These are phyloP conservation scores for Sphaceloma murrayae DNA, from an alignment of 2,329 filamentous ascomycete species.

Conservation along the genomic window DNA sequence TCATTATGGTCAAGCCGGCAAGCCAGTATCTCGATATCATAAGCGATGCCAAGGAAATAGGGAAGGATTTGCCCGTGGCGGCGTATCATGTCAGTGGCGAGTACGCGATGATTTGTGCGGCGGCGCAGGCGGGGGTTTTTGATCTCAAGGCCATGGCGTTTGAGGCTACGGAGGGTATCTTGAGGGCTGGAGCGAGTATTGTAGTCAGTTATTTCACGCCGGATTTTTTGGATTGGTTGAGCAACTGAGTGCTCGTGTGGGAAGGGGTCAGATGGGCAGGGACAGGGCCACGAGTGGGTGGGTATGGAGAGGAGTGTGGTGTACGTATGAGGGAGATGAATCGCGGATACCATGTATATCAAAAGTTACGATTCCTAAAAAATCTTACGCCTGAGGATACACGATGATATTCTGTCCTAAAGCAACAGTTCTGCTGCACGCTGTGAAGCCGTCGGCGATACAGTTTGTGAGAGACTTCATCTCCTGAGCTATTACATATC, in stretches of 20 bases:
- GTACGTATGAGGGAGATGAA: neutral
- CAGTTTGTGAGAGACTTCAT: too few relatives aligned
- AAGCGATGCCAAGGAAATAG: slow-evolving; percentile 89
- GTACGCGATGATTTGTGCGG: slow-evolving; percentile 96
- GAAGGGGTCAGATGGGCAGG: neutral
- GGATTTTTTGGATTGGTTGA: slow-evolving; percentile 57
- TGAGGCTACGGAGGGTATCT: slow-evolving; percentile 85
- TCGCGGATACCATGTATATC: slow-evolving; percentile 15
- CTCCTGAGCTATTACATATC: too few relatives aligned
- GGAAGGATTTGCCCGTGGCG: slow-evolving; percentile 80
- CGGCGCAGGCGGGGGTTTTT: slow-evolving; percentile 90
- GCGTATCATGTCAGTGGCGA: slow-evolving; percentile 97
- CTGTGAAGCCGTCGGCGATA: neutral
- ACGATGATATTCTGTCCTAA: too few relatives aligned
- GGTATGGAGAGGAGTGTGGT: neutral
- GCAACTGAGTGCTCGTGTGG: slow-evolving; percentile 19
- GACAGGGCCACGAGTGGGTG: neutral
- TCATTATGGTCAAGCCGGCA: slow-evolving; percentile 99
- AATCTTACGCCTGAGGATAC: too few relatives aligned
- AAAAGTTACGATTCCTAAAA: slow-evolving; percentile 9
- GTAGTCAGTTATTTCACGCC: slow-evolving; percentile 92
- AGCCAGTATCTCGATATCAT: slow-evolving; percentile 96
- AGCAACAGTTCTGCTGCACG: neutral
- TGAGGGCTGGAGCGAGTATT: slow-evolving; percentile 87
- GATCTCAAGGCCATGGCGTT: slow-evolving; percentile 91